Conservation (phyloP, 2,329 filamentous ascomycete species). For the Hymenoscyphus infarciens region DNA sequence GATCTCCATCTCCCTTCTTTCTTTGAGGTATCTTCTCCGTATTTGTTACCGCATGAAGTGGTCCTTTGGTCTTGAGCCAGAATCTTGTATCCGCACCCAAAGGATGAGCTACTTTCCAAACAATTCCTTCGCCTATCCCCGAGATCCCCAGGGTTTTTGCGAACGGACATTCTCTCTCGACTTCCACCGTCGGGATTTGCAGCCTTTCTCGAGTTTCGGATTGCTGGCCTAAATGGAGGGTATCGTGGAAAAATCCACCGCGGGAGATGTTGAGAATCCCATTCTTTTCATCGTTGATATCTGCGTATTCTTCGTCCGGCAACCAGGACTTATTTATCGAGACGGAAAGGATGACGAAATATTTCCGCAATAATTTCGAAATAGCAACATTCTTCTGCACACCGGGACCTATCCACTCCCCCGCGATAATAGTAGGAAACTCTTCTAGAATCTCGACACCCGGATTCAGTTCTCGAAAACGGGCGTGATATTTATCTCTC, state of each 20-base stretch:
- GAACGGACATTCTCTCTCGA: constrained; percentile 29
- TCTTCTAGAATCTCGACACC: constrained; percentile 7
- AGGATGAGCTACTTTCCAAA: constrained; percentile 25
- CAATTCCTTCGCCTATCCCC: constrained; percentile 28
- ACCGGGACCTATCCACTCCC: constrained; percentile 27
- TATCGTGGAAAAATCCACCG: constrained; percentile 19
- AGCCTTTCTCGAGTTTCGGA: not conserved
- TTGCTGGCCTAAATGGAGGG: not conserved
- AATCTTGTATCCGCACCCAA: constrained; percentile 23
- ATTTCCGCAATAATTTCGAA: constrained; percentile 13
- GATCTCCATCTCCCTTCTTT: constrained; percentile 3
- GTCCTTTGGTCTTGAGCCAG: constrained; percentile 29
- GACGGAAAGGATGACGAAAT: constrained; percentile 26
- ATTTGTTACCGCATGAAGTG: constrained; percentile 10
- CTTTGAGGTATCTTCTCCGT: constrained; percentile 7
- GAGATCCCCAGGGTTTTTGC: constrained; percentile 21
- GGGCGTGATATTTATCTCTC: constrained; percentile 7
- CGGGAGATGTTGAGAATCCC: constrained; percentile 26
- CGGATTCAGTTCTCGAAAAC: constrained; percentile 18
- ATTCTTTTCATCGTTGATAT: constrained; percentile 18
- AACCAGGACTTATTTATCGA: constrained; percentile 25
- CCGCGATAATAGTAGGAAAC: constrained; percentile 26
- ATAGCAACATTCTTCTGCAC: constrained; percentile 24
- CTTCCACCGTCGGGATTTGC: constrained; percentile 17
- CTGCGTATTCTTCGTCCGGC: constrained; percentile 17